Conservation (phyloP, 768 basidiomycete species). For the Pseudohyphozyma bogoriensis region DNA sequence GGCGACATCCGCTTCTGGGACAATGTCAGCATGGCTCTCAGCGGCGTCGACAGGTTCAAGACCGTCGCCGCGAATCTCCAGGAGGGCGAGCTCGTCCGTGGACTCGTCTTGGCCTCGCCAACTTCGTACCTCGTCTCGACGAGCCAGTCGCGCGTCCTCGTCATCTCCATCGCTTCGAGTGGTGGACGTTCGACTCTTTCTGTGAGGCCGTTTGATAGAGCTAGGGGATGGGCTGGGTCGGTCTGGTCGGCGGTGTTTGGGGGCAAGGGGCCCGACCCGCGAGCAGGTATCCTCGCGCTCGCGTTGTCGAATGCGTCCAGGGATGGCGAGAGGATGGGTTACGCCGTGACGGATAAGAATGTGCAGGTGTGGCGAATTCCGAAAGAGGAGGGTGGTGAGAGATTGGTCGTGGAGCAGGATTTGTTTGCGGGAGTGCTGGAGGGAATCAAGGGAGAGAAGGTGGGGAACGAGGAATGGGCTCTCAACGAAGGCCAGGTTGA, state of each 20-base stretch:
- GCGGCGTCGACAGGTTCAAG: slow-evolving; percentile 37
- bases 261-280: slow-evolving; percentile 12
- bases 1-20: slow-evolving; percentile 82
- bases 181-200: slow-evolving; percentile 33
- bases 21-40: slow-evolving; percentile 46
- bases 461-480: slow-evolving; percentile 32
- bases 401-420: slow-evolving; percentile 22
- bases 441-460: slow-evolving; percentile 29
- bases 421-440: slow-evolving; percentile 24
- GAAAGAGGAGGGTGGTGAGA: slow-evolving; percentile 11
- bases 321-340: slow-evolving; percentile 29
- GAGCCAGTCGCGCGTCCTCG: slow-evolving; percentile 32
- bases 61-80: slow-evolving; percentile 21
- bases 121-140: slow-evolving; percentile 35
- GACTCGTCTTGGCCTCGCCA: slow-evolving; percentile 8
- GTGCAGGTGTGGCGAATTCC: slow-evolving; percentile 28
- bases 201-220: slow-evolving; percentile 31
- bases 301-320: slow-evolving; percentile 24
- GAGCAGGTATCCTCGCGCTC: slow-evolving; percentile 27
- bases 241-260: slow-evolving; percentile 35
- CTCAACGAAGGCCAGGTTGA: slow-evolving; percentile 31
- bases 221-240: slow-evolving; percentile 35
- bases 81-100: slow-evolving; percentile 34
- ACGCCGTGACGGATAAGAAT: slow-evolving; percentile 27
- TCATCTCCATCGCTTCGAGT: slow-evolving; percentile 31